Base-by-base conservation (phyloP, 768 basidiomycete species). In the Mycena albidolilacea region DNA sequence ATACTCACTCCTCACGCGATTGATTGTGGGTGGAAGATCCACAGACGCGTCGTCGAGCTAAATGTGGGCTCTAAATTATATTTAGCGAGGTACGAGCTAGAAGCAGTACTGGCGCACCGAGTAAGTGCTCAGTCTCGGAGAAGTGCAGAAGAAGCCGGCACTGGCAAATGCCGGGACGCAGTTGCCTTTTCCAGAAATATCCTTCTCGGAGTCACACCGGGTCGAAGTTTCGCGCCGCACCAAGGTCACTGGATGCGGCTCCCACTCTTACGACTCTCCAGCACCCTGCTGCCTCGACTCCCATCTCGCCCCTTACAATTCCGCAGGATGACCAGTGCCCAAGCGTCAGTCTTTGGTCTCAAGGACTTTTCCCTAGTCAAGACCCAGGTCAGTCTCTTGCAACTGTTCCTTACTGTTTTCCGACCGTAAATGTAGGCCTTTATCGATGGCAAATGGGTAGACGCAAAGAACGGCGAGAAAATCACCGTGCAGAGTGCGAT, bases 361-460 rank as follows among this genome's bases (percentile, higher is more conserved):
- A 93, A 92, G 78, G 97, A 98, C 78, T 79, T 91, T 0, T 87
- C 88, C 7, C 82, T 98, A 69, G 85, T 97, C 78, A 92, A 71
- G 54, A 72, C 66, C 44, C 67, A 73, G 82, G 95, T 89, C 43
- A 35, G 68, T 43, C 52, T 21, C 14, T 59, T 19, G 37, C 19
- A 10, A 21, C 38, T n/a, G 52, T 39, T 35, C 19, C n/a, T 38
- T 10, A 10, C 7, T n/a, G 19, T 37, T 39, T 54, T n/a, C 19
- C 37, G 5, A 59, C 38, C 0, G 9, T 15, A 60, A 38, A 63
- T n/a, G 12, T 58, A 71, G 82, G 95, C 88, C 0, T 88, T 92
- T 71, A 94, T 98, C 79, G 89, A 92, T 78, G 97, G 97, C 0
- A 90, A 96, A 81, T 96, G 95, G 94, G 85, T 95, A 3, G 91